A percentile compares a stretch with the other conserved stretches of the same genome.
Evolutionary conservation across 2,329 filamentous ascomycete genomes (phyloP).

Genomic region (Penicillium expansum): DNA sequence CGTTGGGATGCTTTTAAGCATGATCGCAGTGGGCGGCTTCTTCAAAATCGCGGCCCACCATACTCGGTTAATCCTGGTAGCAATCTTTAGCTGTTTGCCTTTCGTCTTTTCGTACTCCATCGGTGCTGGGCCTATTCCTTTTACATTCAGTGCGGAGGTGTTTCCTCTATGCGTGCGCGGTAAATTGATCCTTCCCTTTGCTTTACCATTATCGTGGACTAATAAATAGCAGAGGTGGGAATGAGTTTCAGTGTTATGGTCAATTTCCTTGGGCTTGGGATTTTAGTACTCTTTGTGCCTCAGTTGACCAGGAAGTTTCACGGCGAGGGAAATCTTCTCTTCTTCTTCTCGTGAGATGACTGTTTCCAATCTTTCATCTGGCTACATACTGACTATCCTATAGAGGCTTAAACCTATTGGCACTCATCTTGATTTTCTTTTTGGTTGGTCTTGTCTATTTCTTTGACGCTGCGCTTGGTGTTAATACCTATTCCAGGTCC

Average conservation of each 20-base stretch:
- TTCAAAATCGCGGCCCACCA: background rate
- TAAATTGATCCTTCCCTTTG: background rate
- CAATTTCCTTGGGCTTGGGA: constrained; percentile 22
- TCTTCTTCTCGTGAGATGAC: constrained; percentile 1
- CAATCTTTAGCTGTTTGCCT: background rate
- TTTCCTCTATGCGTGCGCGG: constrained; percentile 25
- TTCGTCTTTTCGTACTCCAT: constrained; percentile 18
- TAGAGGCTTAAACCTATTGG: background rate
- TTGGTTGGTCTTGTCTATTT: background rate
- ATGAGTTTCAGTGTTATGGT: constrained; percentile 29
- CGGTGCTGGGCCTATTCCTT: constrained; percentile 38
- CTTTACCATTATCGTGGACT: background rate
- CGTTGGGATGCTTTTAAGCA: background rate
- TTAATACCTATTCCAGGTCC: constrained; percentile 11
- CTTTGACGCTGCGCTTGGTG: background rate
- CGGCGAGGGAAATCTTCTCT: background rate
- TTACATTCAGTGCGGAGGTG: constrained; percentile 25
- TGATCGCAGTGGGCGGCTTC: background rate
- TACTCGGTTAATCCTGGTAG: background rate
- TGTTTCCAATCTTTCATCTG: background rate
- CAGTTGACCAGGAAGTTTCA: background rate
- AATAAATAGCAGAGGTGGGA: constrained; percentile 16
- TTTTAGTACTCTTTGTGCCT: constrained; percentile 22
- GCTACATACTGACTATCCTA: background rate
- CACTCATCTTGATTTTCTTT: background rate